Evolutionary conservation across 1,284 basidiomycete genomes (phyloP).

Genomic region (Tremellales sp.): DNA sequence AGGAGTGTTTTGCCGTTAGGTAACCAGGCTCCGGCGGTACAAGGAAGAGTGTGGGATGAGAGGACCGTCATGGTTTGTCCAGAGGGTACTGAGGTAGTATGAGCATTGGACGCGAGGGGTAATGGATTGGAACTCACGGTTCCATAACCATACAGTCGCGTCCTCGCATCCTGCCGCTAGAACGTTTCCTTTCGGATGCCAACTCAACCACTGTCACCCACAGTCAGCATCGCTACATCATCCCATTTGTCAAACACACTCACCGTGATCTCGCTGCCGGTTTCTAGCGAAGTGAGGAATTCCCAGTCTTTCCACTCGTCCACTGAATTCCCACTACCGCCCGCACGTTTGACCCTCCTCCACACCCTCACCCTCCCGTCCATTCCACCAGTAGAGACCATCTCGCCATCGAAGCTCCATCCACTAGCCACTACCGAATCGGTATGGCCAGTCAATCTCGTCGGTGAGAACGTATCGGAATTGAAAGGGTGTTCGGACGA

Average conservation of each 20-base stretch:
- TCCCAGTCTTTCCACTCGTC: conserved; percentile 79
- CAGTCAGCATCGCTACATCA: not conserved
- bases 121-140: conserved; percentile 59
- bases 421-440: conserved; percentile 80
- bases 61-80: conserved; percentile 95
- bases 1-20: conserved; percentile 72
- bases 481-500: conserved; percentile 19
- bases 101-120: not conserved
- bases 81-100: conserved; percentile 66
- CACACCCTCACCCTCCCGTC: conserved; percentile 91
- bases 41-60: conserved; percentile 78
- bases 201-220: conserved; percentile 89
- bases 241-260: conserved; percentile 33
- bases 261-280: conserved; percentile 92
- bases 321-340: conserved; percentile 49
- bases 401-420: conserved; percentile 83
- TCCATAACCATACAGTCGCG: conserved; percentile 97
- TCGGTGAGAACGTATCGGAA: conserved; percentile 70
- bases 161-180: conserved; percentile 90
- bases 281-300: conserved; percentile 85
- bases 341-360: conserved; percentile 58
- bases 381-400: conserved; percentile 95
- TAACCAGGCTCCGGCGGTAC: conserved; percentile 86
- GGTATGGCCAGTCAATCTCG: conserved; percentile 81
- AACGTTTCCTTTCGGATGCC: conserved; percentile 92